Percentiles rank a stretch among this genome's conserved stretches.
Evolutionary conservation across 768 basidiomycete species (phyloP).

Genomic region (Strobilomyces echinocephalus): DNA sequence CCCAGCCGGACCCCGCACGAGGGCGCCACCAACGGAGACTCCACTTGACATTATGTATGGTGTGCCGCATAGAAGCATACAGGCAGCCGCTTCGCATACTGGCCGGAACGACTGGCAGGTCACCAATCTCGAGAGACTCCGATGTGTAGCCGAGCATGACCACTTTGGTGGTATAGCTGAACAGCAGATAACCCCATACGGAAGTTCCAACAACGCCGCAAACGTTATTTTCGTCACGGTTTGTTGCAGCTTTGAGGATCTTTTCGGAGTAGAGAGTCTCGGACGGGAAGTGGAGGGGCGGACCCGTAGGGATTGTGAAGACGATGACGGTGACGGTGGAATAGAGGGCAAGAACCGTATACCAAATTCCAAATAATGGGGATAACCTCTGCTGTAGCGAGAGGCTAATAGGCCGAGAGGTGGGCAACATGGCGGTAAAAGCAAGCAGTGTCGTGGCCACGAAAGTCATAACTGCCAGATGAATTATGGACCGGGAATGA

Average conservation of each 20-base stretch:
- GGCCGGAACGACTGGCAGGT: constrained; percentile 76
- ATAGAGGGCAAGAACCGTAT: constrained; percentile 48
- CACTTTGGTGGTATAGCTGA: constrained; percentile 84
- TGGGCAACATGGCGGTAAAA: constrained; percentile 54
- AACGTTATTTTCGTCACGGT: constrained; percentile 69
- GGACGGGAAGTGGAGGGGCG: constrained; percentile 69
- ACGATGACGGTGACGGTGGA: constrained; percentile 39
- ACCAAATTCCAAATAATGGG: constrained; percentile 42
- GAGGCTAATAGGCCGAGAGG: constrained; percentile 33
- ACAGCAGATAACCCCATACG: constrained; percentile 51
- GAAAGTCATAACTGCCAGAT: constrained; percentile 55
- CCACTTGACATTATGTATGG: constrained; percentile 48
- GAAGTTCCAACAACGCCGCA: constrained; percentile 52
- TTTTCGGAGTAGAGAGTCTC: constrained; percentile 73
- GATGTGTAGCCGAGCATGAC: constrained; percentile 77
- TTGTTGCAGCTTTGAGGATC: constrained; percentile 53
- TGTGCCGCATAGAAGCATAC: constrained; percentile 60
- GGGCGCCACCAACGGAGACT: constrained; percentile 56
- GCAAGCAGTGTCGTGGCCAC: constrained; percentile 44
- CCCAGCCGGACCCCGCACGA: constrained; percentile 58
- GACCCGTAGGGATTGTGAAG: constrained; percentile 61
- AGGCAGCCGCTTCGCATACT: constrained; percentile 64
- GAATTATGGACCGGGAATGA: constrained; percentile 49
- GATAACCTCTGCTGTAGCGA: constrained; percentile 20
- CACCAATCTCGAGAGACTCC: constrained; percentile 76